Conservation (phyloP, 1,139 yeast species). For the Meyerozyma sp. region DNA sequence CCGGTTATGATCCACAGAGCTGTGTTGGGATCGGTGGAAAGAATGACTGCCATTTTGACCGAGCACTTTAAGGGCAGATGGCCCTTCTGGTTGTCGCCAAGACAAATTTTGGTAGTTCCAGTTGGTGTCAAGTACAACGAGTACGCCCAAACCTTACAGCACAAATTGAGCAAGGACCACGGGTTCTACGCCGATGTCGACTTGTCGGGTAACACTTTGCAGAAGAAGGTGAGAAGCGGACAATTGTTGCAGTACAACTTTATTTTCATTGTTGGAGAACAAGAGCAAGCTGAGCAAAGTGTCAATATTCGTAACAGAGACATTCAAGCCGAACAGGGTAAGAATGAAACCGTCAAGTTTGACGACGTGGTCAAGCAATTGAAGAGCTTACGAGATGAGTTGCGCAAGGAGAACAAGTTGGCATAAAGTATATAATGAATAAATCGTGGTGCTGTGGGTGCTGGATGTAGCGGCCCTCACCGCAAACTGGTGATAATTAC, state of each 20-base stretch:
- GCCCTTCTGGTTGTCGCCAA: constrained; percentile 99
- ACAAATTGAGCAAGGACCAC: constrained; percentile 52
- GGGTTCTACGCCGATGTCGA: constrained; percentile 92
- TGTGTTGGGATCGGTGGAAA: constrained; percentile 92
- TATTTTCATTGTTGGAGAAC: constrained; percentile 93
- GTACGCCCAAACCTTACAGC: constrained; percentile 77
- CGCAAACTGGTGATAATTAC: not conserved
- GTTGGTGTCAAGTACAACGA: constrained; percentile 90
- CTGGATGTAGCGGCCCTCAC: not conserved
- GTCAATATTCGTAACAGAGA: constrained; percentile 95
- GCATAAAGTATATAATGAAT: constrained; percentile 13
- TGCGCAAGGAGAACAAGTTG: constrained; percentile 64
- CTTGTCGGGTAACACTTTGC: constrained; percentile 87
- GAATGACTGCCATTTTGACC: constrained; percentile 96
- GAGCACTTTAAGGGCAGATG: constrained; percentile 97
- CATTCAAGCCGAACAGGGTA: constrained; percentile 74
- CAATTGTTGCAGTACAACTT: constrained; percentile 90
- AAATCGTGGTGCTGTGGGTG: not conserved
- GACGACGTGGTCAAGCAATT: constrained; percentile 68
- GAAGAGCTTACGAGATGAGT: constrained; percentile 55
- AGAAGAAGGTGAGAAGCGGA: constrained; percentile 94
- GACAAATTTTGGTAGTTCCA: constrained; percentile 92
- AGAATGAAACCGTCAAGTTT: constrained; percentile 74
- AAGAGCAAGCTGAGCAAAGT: constrained; percentile 69
- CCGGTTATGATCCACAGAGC: constrained; percentile 99